A percentile compares a stretch with the other conserved stretches of the same genome.
Conservation (phyloP, 371 early-diverging fungal species). For the Mortierella sp. region DNA sequence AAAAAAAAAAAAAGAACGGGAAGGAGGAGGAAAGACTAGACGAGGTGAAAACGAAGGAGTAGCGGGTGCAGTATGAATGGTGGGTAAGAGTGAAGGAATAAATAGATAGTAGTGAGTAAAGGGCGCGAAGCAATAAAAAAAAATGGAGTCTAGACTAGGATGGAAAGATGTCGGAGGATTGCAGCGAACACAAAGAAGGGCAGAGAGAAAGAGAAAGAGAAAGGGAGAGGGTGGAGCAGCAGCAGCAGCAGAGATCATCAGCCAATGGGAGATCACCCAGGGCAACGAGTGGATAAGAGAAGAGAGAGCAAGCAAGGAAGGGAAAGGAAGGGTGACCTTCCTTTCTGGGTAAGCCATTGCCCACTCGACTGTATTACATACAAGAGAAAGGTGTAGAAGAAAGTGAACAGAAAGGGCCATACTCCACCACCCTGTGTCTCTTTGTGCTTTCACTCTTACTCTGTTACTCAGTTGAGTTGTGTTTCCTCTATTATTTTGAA, state of each 20-base stretch:
- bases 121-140: background rate
- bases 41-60: background rate
- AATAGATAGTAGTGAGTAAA: background rate
- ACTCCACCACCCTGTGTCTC: no score
- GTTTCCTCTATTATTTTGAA: background rate
- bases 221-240: background rate
- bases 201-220: background rate
- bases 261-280: conserved; percentile 7
- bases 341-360: no score
- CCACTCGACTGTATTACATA: no score
- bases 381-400: no score
- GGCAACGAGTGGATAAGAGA: background rate
- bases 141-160: conserved; percentile 5
- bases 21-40: background rate
- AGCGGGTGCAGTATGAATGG: no score
- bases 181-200: background rate
- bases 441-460: background rate
- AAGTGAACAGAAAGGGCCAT: no score
- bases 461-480: background rate
- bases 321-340: background rate
- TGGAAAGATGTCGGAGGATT: background rate
- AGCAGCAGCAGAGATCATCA: background rate
- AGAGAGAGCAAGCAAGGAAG: no score
- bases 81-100: background rate
- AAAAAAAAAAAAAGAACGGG: background rate